phyloP scores from a whole-genome alignment of 345 rosid species.

The Acer yangbiense region DNA sequence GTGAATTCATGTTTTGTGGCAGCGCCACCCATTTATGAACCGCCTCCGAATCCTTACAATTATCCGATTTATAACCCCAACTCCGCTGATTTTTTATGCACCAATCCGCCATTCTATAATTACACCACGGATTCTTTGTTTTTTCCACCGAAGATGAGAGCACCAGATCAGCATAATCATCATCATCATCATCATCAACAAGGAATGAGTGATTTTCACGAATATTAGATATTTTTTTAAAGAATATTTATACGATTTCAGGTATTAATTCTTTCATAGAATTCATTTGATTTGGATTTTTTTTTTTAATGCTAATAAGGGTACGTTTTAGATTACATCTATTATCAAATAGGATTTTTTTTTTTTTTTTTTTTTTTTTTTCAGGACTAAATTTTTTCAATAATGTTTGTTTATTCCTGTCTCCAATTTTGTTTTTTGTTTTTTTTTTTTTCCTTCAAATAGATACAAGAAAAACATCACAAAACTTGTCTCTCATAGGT shows the following conservation, averaged over 20 bases:
- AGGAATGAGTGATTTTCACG: slow-evolving; percentile 49
- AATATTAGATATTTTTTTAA: slow-evolving; percentile 19
- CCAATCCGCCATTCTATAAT: slow-evolving; percentile 44
- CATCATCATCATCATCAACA: slow-evolving; percentile 19
- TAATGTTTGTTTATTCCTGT: slow-evolving; percentile 11
- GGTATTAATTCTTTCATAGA: neutral
- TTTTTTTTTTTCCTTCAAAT: no score
- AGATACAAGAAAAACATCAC: neutral
- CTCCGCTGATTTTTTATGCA: slow-evolving; percentile 45
- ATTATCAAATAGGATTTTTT: neutral
- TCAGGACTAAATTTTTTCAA: neutral
- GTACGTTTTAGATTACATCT: neutral
- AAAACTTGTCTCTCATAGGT: neutral
- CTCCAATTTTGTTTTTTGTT: neutral
- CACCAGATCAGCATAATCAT: slow-evolving; percentile 19
- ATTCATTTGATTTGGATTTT: neutral
- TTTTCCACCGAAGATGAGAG: slow-evolving; percentile 50
- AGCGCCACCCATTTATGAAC: slow-evolving; percentile 40
- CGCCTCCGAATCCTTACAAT: slow-evolving; percentile 32
- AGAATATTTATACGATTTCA: neutral
- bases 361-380: neutral
- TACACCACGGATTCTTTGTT: slow-evolving; percentile 46
- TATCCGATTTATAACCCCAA: slow-evolving; percentile 50
- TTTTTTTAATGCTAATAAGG: slow-evolving; percentile 4
- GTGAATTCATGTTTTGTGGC: slow-evolving; percentile 51